A percentile compares a stretch with the other conserved stretches of the same genome.
phyloP scores from a whole-genome alignment of 768 basidiomycete genomes.

The Vararia minispora region DNA sequence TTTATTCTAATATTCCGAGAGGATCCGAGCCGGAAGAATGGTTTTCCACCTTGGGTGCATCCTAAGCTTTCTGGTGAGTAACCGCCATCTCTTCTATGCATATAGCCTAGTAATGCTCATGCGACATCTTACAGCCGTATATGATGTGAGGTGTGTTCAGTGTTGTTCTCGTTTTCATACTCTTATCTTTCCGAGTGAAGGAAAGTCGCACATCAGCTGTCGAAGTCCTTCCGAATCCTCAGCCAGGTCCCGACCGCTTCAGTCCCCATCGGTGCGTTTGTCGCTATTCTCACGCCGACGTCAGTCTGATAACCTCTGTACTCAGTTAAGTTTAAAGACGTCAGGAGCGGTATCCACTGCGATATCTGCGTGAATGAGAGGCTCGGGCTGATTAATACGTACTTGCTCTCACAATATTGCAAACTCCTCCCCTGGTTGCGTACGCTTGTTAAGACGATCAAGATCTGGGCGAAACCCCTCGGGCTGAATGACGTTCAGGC shows the following conservation, averaged over 20 bases:
- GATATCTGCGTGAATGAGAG: conserved; percentile 58
- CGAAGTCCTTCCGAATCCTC: conserved; percentile 21
- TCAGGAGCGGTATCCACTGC: conserved; percentile 27
- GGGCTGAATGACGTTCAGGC: conserved; percentile 29
- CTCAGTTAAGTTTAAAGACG: conserved; percentile 43
- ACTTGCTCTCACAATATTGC: conserved; percentile 41
- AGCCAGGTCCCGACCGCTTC: conserved; percentile 17
- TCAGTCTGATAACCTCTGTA: conserved; percentile 4
- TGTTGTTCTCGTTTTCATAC: too few species aligned
- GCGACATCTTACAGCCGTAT: conserved; percentile 16
- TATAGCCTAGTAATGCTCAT: neutral
- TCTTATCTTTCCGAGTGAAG: conserved; percentile 14
- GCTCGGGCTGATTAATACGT: conserved; percentile 41
- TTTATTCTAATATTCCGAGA: conserved; percentile 9
- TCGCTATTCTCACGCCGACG: neutral
- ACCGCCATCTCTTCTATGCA: neutral
- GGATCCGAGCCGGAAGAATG: conserved; percentile 23
- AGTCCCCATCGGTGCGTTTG: conserved; percentile 25
- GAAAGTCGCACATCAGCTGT: conserved; percentile 21
- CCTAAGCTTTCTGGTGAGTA: conserved; percentile 21
- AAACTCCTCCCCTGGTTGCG: conserved; percentile 31
- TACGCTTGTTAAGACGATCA: conserved; percentile 35
- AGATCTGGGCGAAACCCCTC: conserved; percentile 47
- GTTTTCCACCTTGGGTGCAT: conserved; percentile 19
- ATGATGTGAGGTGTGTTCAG: conserved; percentile 20